Base-by-base conservation (phyloP, 371 early-diverging fungal species). In the Mucor sp. region DNA sequence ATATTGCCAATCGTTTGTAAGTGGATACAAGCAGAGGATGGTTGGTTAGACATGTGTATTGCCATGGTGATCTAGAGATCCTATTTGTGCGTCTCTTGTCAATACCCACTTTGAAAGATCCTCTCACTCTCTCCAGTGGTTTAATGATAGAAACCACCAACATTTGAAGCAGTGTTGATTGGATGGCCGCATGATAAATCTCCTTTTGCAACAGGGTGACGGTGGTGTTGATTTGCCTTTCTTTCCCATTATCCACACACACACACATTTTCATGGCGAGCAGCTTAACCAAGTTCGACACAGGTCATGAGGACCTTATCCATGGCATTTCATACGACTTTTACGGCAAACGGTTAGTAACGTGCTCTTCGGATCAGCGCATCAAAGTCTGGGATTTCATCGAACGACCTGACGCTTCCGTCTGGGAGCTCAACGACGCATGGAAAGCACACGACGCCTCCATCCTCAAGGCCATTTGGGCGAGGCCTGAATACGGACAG, bases 401-500 rank as follows among this genome's bases (percentile, higher is more conserved):
- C 44, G 83, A 83, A 67, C 43, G 70, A 30, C 84, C 89, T 69
- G 88, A 90, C 53, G 72, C 84, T 0, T 87, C 87, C 27, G 74
- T 77, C 21, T 97, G 97, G 97, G 87, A 88, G 60, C 74, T 90
- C n/a, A 92, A 86, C 74, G 95, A 93, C 64, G 71, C 87, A n/a
- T 94, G 93, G 93, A 94, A 90, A 82, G 97, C 93, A 17, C 98
- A 97, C 77, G 96, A 95, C 66, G 84, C 91, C 27, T 92, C 94
- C 2, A 87, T 97, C 17, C 74, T 96, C 15, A 91, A 90, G 71
- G 92, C 94, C 6, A 76, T 88, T 58, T 97, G 96, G 95, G 93
- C 95, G 9, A 93, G 95, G 80, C 97, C 98, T 8, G 97, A 96
- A 72, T 97, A 91, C 70, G 97, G 97, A 1, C 93, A 93, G 70